Evolutionary conservation across 1,284 basidiomycete species (phyloP).

Genomic region (Athelia psychrophila): DNA sequence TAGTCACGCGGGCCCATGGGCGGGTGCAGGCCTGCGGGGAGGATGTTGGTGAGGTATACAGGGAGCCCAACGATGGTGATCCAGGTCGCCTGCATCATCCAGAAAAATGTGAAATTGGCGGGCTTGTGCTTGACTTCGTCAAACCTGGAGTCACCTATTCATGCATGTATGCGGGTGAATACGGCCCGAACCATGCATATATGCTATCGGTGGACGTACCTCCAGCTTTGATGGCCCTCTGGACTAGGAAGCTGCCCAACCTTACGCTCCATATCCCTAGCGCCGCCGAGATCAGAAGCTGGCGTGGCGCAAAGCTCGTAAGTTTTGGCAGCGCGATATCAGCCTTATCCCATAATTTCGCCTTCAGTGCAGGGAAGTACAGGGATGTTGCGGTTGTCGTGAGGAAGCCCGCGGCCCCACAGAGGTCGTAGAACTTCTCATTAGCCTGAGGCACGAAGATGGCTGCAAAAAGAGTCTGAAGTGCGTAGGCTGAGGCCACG

Average conservation of each 20-base stretch:
- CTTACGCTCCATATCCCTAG: conserved; percentile 60
- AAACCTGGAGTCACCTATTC: conserved; percentile 60
- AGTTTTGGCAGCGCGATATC: conserved; percentile 38
- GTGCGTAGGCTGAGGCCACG: conserved; percentile 31
- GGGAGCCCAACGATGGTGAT: conserved; percentile 68
- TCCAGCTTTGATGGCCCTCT: conserved; percentile 40
- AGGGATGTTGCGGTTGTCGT: conserved; percentile 61
- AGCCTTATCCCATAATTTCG: conserved; percentile 39
- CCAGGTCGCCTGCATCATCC: conserved; percentile 78
- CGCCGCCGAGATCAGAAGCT: conserved; percentile 54
- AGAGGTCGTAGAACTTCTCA: conserved; percentile 57
- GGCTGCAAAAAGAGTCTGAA: conserved; percentile 41
- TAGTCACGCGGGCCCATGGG: conserved; percentile 60
- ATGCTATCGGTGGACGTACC: conserved; percentile 10
- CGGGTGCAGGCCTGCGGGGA: conserved; percentile 57
- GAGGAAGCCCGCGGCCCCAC: conserved; percentile 67
- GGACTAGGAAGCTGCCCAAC: conserved; percentile 62
- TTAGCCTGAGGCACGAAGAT: conserved; percentile 57
- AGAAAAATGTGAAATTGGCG: conserved; percentile 56
- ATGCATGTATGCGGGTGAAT: background rate
- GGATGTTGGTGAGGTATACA: conserved; percentile 62
- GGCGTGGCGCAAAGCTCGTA: conserved; percentile 55
- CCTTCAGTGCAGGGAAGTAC: conserved; percentile 55
- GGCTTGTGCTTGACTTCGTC: conserved; percentile 67
- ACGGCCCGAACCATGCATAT: background rate